Evolutionary conservation across 805 yeast species (phyloP).

Genomic region (Diddensiella transvaalensis): DNA sequence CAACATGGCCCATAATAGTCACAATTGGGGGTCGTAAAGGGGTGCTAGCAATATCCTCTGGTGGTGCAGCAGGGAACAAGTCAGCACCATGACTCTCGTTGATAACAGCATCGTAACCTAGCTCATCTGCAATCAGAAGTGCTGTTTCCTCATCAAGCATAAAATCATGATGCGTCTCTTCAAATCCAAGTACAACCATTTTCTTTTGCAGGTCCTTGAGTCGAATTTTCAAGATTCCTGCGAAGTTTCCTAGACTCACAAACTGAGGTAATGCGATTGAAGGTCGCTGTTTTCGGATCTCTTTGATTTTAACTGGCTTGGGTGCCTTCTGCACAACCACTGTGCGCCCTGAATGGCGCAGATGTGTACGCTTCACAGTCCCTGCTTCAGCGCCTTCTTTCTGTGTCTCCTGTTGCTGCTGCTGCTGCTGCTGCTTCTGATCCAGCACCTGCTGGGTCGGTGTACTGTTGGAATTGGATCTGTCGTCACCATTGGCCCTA

Average conservation of each 20-base stretch:
- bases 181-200: constrained; percentile 69
- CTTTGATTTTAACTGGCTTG: constrained; percentile 10
- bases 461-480: neutral
- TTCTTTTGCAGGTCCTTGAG: constrained; percentile 55
- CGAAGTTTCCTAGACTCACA: constrained; percentile 72
- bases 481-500: neutral
- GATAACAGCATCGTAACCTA: constrained; percentile 59
- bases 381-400: neutral
- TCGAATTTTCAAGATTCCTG: constrained; percentile 65
- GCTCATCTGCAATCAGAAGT: constrained; percentile 81
- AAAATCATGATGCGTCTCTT: constrained; percentile 61
- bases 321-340: neutral
- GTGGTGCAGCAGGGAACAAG: constrained; percentile 54
- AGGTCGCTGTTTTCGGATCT: constrained; percentile 16
- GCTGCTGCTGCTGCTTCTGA: neutral
- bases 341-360: neutral
- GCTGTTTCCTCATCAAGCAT: constrained; percentile 86
- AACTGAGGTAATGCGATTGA: constrained; percentile 58
- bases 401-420: neutral
- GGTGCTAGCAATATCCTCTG: constrained; percentile 44
- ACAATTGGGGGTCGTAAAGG: constrained; percentile 87
- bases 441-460: neutral
- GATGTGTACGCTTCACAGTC: neutral
- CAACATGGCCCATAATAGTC: constrained; percentile 98
- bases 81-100: constrained; percentile 59